A percentile compares a stretch with the other conserved stretches of the same genome.
These are phyloP conservation scores for Lasiodiplodia hormozganensis DNA, from an alignment of 2,329 filamentous ascomycete species.

Conservation along the genomic window DNA sequence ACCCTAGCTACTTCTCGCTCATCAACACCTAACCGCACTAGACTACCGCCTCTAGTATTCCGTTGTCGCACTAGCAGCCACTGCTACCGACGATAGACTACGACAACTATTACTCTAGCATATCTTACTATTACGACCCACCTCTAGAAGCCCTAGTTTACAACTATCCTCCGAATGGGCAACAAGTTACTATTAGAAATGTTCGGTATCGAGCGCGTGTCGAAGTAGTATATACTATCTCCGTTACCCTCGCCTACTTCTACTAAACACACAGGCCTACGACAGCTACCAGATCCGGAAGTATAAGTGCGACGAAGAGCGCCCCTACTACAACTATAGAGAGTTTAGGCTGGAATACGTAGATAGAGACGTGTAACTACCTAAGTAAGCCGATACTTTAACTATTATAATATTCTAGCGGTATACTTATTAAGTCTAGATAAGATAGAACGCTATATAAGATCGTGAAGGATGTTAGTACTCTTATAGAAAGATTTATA, in stretches of 20 bases:
- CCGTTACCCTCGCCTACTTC: not conserved
- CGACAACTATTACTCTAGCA: conserved; percentile 40
- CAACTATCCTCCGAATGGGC: conserved; percentile 34
- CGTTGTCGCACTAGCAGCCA: conserved; percentile 16
- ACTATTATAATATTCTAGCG: not conserved
- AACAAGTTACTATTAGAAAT: not conserved
- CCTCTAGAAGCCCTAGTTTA: conserved; percentile 22
- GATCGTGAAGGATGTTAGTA: conserved; percentile 47
- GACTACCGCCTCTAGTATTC: conserved; percentile 6
- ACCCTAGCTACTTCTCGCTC: conserved; percentile 37
- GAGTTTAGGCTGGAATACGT: conserved; percentile 85
- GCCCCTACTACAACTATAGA: conserved; percentile 76
- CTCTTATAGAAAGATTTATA: conserved; percentile 31
- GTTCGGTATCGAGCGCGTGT: too few species aligned
- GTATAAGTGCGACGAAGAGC: conserved; percentile 50
- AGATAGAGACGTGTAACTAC: conserved; percentile 89
- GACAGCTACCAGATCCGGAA: conserved; percentile 50
- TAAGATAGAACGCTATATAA: conserved; percentile 60
- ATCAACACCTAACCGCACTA: conserved; percentile 15
- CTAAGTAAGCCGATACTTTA: conserved; percentile 69
- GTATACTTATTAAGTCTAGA: conserved; percentile 31
- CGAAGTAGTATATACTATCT: not conserved
- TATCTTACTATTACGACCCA: conserved; percentile 43
- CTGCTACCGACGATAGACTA: conserved; percentile 44
- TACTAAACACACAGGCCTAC: conserved; percentile 72